Evolutionary conservation across 371 early-diverging fungal species (phyloP), one percentile per base, ranked within the genome.

Genomic region (Phascolomyces articulosus): DNA sequence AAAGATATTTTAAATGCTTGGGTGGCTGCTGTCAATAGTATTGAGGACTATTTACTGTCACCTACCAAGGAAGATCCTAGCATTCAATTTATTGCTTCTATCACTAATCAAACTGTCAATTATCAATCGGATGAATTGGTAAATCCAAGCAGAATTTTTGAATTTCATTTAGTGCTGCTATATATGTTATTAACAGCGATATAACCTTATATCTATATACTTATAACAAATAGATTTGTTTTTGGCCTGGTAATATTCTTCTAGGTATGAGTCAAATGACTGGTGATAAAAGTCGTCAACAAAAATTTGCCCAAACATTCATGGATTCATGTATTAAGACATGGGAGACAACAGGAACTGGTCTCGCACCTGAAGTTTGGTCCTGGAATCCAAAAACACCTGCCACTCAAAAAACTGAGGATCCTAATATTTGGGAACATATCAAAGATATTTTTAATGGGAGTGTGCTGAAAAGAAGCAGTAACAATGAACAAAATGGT

Each of bases 1-100:
- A 77, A 83, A 47, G 67, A 78, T 40, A 65, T 68, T 58, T 41
- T 68, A 31, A 79, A 65, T 60, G 76, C 64, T 63, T 85, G 77
- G 86, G 55, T 58, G n/a, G 66, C 66, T 21, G 59, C 87, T 8
- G 78, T 76, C 10, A 67, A 79, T 10, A 79, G 85, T 18, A 80
- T 86, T 67, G 58, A 68, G 21, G 67, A 78, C n/a, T 75, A 87
- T 38, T 65, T 91, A 64, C 67, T 72, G 31, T 67, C 73, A 29
- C 67, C 70, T 4, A 75, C 70, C 3, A 65, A 66, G 7, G 65
- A 77, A 49, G 64, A 76, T 59, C 72, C 77, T 40, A 40, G 28
- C 16, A 62, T 77, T 29, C 73, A 65, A 48, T 63, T 78, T 66
- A 65, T 85, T 58, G 71, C 84, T 44, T 59, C 60, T 72, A 62